Percentiles rank a stretch among this genome's conserved stretches.
These are phyloP conservation scores for Passiflora organensis DNA, from an alignment of 345 rosid species.

Conservation along the genomic window DNA sequence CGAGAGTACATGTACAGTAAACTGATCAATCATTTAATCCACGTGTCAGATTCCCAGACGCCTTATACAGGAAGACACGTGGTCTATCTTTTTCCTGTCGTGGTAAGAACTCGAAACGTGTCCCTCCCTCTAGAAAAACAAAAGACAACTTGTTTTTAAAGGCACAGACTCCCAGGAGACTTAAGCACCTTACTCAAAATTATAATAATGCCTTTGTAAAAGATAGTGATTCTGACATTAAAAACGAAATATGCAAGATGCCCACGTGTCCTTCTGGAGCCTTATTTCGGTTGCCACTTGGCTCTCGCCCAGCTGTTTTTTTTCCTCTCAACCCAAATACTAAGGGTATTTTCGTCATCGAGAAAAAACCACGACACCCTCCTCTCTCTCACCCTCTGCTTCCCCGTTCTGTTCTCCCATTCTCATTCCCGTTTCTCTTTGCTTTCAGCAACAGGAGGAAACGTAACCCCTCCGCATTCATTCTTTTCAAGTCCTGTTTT, in stretches of 20 bases:
- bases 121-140: constrained; percentile 1
- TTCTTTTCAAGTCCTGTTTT: background rate
- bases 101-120: constrained; percentile 27
- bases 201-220: background rate
- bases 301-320: constrained; percentile 28
- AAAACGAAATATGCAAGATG: too few relatives aligned
- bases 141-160: constrained; percentile 22
- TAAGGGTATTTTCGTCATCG: constrained; percentile 19
- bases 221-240: too few relatives aligned
- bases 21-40: background rate
- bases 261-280: constrained; percentile 59
- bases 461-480: background rate
- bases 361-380: too few relatives aligned
- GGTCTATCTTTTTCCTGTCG: constrained; percentile 2
- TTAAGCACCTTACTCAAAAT: too few relatives aligned
- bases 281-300: constrained; percentile 64
- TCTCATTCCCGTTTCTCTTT: too few relatives aligned
- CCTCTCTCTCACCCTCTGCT: background rate
- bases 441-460: too few relatives aligned
- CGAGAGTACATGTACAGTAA: too few relatives aligned
- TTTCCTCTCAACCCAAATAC: background rate
- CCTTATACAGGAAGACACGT: constrained; percentile 19
- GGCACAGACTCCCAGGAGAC: too few relatives aligned
- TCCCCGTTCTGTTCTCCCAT: background rate
- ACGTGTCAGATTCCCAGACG: constrained; percentile 28